Evolutionary conservation across 2,329 filamentous ascomycete genomes (phyloP).

Genomic region (Didymella lethalis): DNA sequence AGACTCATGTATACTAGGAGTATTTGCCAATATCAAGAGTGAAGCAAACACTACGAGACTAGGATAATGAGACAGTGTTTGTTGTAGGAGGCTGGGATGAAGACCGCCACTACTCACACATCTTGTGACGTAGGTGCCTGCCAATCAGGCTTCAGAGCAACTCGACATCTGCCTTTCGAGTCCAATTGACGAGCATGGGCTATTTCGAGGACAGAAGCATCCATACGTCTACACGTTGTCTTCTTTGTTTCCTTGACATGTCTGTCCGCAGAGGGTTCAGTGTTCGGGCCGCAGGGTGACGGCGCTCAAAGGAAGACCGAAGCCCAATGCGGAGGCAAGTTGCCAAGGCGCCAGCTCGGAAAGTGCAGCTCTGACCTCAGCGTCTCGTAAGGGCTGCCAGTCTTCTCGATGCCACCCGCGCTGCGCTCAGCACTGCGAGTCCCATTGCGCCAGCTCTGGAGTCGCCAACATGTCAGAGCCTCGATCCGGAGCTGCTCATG

Average conservation of each 20-base stretch:
- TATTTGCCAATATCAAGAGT: neutral
- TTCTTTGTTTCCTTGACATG: neutral
- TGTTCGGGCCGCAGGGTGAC: constrained; percentile 12
- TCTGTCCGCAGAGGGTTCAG: neutral
- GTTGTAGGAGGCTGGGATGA: constrained; percentile 31
- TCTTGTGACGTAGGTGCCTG: constrained; percentile 38
- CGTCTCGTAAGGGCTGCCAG: constrained; percentile 25
- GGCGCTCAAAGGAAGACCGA: constrained; percentile 8
- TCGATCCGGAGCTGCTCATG: constrained; percentile 44
- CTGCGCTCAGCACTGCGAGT: constrained; percentile 33
- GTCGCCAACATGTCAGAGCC: constrained; percentile 14
- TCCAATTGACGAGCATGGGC: neutral
- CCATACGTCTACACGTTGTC: no score
- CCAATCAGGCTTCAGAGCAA: constrained; percentile 34
- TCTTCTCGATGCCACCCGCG: constrained; percentile 42
- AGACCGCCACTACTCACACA: constrained; percentile 31
- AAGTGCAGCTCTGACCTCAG: constrained; percentile 30
- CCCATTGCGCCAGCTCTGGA: constrained; percentile 19
- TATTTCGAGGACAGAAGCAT: neutral
- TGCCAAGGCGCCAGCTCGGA: constrained; percentile 40
- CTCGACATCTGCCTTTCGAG: neutral
- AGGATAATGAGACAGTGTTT: constrained; percentile 7
- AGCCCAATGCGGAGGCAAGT: constrained; percentile 1
- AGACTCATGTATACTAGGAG: neutral
- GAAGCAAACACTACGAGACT: neutral